Percentiles rank a stretch among this genome's conserved stretches.
Conservation (phyloP, 2,329 filamentous ascomycete genomes). For the Malbranchea zuffiana region DNA sequence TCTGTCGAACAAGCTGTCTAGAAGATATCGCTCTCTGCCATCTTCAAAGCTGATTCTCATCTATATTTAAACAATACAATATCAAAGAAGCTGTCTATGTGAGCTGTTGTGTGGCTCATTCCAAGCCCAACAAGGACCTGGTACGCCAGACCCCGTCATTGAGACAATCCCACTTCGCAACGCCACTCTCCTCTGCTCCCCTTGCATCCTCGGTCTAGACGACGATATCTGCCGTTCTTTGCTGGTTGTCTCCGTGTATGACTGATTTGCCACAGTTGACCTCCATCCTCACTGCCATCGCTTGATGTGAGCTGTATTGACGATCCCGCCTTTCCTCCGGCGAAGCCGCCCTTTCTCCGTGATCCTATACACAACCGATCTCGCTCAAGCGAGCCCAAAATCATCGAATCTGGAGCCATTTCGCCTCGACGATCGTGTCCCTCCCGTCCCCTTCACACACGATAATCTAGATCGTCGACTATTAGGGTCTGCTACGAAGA, state of each 20-base stretch:
- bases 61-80: too few species aligned
- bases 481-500: slow-evolving; percentile 8
- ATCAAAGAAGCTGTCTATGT: too few species aligned
- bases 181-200: neutral
- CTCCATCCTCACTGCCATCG: neutral
- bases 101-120: too few species aligned
- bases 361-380: neutral
- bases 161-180: neutral
- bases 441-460: slow-evolving; percentile 9
- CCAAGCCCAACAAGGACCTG: too few species aligned
- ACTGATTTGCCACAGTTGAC: slow-evolving; percentile 1
- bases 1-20: too few species aligned
- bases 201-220: neutral
- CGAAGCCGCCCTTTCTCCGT: neutral
- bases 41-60: too few species aligned
- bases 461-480: slow-evolving; percentile 14
- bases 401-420: slow-evolving; percentile 15
- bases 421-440: slow-evolving; percentile 7
- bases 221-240: too few species aligned
- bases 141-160: too few species aligned
- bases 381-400: slow-evolving; percentile 11
- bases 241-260: neutral
- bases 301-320: neutral
- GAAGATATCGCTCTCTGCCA: too few species aligned
- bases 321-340: neutral